phyloP scores from a whole-genome alignment of 2,329 filamentous ascomycete species.

The Neonectria coccinea region DNA sequence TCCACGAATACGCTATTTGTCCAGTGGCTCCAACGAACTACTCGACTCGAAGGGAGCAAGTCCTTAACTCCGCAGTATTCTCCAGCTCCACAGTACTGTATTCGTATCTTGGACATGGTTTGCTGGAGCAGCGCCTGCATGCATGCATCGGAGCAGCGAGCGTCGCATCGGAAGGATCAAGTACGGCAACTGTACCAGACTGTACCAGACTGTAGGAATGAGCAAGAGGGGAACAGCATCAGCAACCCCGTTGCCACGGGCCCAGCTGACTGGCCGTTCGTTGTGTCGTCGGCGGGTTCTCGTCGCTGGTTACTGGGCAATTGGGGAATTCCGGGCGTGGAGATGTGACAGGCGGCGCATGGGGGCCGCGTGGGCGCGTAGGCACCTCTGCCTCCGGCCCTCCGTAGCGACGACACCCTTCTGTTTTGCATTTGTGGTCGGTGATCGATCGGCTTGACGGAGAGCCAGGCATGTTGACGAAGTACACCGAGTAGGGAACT shows the following conservation, averaged over 20 bases:
- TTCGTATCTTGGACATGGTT: neutral
- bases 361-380: constrained; percentile 26
- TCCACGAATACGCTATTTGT: neutral
- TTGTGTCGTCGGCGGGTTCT: neutral
- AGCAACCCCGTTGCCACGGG: constrained; percentile 16
- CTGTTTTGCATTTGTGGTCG: neutral
- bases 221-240: constrained; percentile 5
- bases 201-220: constrained; percentile 1
- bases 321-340: constrained; percentile 9
- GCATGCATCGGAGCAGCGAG: constrained; percentile 3
- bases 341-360: constrained; percentile 28
- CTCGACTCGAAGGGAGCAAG: neutral
- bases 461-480: neutral
- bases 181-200: neutral
- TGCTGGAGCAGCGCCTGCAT: neutral
- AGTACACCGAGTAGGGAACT: neutral
- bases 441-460: neutral
- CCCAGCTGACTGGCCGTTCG: constrained; percentile 19
- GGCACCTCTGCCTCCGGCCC: constrained; percentile 16
- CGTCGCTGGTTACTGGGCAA: too few species aligned
- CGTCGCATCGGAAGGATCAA: constrained; percentile 13
- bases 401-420: neutral
- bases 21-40: too few species aligned
- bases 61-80: neutral
- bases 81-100: too few species aligned